Evolutionary conservation across 371 early-diverging fungal species (phyloP), one percentile per base, ranked within the genome.

Genomic region (Mucor sp.): DNA sequence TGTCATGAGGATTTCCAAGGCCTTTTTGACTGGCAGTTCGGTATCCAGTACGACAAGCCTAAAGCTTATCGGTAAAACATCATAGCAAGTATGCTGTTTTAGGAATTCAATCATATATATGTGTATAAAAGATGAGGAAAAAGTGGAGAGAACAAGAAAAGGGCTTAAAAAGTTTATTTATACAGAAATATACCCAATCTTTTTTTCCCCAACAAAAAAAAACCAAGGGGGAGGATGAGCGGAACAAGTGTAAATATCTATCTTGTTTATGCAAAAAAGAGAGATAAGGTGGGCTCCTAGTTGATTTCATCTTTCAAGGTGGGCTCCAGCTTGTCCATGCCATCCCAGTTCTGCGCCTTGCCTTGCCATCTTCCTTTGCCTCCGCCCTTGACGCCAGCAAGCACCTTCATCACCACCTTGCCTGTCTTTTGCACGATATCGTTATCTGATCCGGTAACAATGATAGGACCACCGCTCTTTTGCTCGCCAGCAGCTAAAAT

Each of bases 41-140:
- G 91, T 89, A 68, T 96, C 97, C 23, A 96, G 80, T 11, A 95
- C 91, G 60, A 95, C 91, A 50, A 94, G 80, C 55, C 94, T 89
- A 72, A 85, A 91, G 73, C 90, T 90, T 37, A 91, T 88, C 14
- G 95, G 94, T 58, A 96, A 80, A 58, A 95, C 84, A 71, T 95
- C 95, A 72, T 94, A 94, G 23, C 86, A 85, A 15, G 86, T 84
- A 74, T 91, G 92, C 57, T 87, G 84, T 65, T 88, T 88, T 63
- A 91, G 78, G 59, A 91, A 91, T 21, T 71, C 63, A 11, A 70
- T 74, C 76, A 81, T 80, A 55, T n/a, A n/a, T n/a, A n/a, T n/a
- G n/a, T n/a, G n/a, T n/a, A n/a, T 30, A 30, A 30, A 33, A 27
- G 23, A 41, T 41, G 41, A 30, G n/a, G 11, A 48, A 58, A 33